Percentiles rank a stretch among this genome's conserved stretches.
Evolutionary conservation across 2,329 filamentous ascomycete species (phyloP).

Genomic region (Penicillium sp.): DNA sequence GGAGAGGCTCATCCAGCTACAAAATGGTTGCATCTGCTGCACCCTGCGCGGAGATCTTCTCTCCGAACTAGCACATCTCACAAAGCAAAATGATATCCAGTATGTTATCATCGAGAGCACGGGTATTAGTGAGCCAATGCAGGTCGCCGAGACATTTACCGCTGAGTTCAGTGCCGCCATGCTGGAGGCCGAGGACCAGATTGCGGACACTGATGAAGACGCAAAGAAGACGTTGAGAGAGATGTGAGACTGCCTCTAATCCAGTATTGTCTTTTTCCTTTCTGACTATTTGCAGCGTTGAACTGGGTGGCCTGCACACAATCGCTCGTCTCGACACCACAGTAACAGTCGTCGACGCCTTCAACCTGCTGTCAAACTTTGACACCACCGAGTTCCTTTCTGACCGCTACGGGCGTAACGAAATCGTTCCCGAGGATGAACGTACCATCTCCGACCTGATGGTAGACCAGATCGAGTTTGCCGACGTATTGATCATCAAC

Average conservation of each 20-base stretch:
- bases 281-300: constrained; percentile 38
- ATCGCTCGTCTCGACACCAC: constrained; percentile 70
- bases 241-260: constrained; percentile 44
- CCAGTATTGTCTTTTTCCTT: constrained; percentile 5
- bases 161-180: constrained; percentile 53
- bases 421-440: constrained; percentile 68
- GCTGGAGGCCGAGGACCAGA: constrained; percentile 51
- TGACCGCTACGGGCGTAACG: constrained; percentile 59
- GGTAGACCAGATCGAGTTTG: constrained; percentile 77
- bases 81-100: constrained; percentile 64
- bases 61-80: constrained; percentile 66
- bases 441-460: constrained; percentile 73
- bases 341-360: constrained; percentile 72
- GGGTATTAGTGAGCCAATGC: constrained; percentile 71
- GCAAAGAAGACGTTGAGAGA: constrained; percentile 49
- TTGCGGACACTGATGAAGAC: constrained; percentile 44
- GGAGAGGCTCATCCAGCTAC: constrained; percentile 67
- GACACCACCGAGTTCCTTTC: constrained; percentile 69
- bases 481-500: constrained; percentile 71
- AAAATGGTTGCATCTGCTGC: constrained; percentile 77
- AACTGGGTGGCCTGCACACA: constrained; percentile 65
- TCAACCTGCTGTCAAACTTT: constrained; percentile 72
- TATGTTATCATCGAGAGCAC: constrained; percentile 73
- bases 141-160: constrained; percentile 74
- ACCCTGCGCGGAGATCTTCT: constrained; percentile 71